Percentiles rank a stretch among this genome's conserved stretches.
Evolutionary conservation across 1,284 basidiomycete species (phyloP).

Genomic region (Laetiporus sulphureus): DNA sequence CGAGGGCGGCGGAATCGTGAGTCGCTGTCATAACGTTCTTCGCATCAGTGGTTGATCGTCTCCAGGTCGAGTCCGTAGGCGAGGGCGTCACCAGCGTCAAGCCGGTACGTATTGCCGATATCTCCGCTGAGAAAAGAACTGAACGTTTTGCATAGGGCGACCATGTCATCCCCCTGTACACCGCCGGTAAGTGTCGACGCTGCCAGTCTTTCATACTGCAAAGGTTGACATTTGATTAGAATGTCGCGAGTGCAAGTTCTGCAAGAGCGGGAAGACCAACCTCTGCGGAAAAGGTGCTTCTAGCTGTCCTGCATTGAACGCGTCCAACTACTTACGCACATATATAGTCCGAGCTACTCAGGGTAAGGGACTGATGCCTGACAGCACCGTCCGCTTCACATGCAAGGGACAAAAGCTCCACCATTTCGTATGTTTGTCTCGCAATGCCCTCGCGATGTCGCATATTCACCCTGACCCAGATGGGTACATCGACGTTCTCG

Average conservation of each 20-base stretch:
- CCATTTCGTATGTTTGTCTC: conserved; percentile 74
- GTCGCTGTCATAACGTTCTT: too few species aligned
- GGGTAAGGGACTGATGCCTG: conserved; percentile 96
- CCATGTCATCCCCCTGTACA: conserved; percentile 93
- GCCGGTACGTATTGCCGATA: conserved; percentile 32
- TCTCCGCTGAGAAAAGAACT: neutral
- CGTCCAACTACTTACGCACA: conserved; percentile 6
- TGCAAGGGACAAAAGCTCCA: conserved; percentile 83
- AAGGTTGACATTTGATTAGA: too few species aligned
- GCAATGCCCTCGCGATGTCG: neutral
- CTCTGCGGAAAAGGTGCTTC: conserved; percentile 76
- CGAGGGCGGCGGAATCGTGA: conserved; percentile 80
- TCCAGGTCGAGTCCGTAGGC: conserved; percentile 88
- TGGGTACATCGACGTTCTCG: conserved; percentile 98
- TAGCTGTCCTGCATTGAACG: neutral
- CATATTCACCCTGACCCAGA: conserved; percentile 41
- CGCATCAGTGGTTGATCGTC: too few species aligned
- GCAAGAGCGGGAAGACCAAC: conserved; percentile 98
- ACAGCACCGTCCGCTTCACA: conserved; percentile 87
- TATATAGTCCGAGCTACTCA: conserved; percentile 78
- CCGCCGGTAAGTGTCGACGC: conserved; percentile 54
- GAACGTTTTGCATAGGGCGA: conserved; percentile 57
- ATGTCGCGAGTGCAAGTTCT: conserved; percentile 96
- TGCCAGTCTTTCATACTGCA: too few species aligned
- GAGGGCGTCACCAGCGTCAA: conserved; percentile 87